Evolutionary conservation across 2,329 filamentous ascomycete species (phyloP).

Genomic region (Cercospora sp.): DNA sequence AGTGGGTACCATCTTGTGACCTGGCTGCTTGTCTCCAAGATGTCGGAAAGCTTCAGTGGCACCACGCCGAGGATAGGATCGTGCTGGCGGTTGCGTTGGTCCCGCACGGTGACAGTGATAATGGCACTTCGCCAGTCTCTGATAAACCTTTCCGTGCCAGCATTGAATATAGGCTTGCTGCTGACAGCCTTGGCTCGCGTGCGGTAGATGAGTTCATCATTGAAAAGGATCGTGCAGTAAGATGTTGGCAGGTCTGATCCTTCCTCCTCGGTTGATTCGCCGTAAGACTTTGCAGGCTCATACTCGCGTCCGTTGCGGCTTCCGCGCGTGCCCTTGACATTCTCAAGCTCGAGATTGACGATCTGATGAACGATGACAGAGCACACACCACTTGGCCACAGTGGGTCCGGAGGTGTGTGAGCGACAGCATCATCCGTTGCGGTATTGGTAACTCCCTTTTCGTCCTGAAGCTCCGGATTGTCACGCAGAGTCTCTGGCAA

Average conservation of each 20-base stretch:
- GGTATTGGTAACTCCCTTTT: constrained; percentile 75
- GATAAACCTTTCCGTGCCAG: constrained; percentile 88
- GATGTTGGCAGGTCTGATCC: constrained; percentile 78
- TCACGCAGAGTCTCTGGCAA: constrained; percentile 73
- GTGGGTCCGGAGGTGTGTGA: constrained; percentile 89
- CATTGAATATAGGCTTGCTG: constrained; percentile 95
- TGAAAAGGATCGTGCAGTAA: constrained; percentile 89
- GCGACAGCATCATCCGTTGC: constrained; percentile 79
- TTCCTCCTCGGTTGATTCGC: constrained; percentile 83
- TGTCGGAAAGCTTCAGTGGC: constrained; percentile 79
- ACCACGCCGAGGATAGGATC: constrained; percentile 93
- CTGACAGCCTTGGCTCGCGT: constrained; percentile 93
- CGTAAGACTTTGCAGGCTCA: constrained; percentile 80
- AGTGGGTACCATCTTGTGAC: constrained; percentile 93
- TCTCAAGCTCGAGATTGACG: constrained; percentile 88
- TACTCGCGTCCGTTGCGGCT: constrained; percentile 83
- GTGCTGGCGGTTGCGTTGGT: constrained; percentile 85
- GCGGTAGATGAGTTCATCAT: constrained; percentile 87
- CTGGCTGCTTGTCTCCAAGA: constrained; percentile 85
- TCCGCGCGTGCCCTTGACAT: constrained; percentile 80
- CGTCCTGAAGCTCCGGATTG: constrained; percentile 76
- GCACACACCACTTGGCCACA: constrained; percentile 90
- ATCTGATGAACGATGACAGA: constrained; percentile 90
- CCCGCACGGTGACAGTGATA: constrained; percentile 83
- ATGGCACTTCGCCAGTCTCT: constrained; percentile 90